These are phyloP conservation scores for Gastrolobium bilobum DNA, from an alignment of 306 rosid genomes.

Conservation along the genomic window DNA sequence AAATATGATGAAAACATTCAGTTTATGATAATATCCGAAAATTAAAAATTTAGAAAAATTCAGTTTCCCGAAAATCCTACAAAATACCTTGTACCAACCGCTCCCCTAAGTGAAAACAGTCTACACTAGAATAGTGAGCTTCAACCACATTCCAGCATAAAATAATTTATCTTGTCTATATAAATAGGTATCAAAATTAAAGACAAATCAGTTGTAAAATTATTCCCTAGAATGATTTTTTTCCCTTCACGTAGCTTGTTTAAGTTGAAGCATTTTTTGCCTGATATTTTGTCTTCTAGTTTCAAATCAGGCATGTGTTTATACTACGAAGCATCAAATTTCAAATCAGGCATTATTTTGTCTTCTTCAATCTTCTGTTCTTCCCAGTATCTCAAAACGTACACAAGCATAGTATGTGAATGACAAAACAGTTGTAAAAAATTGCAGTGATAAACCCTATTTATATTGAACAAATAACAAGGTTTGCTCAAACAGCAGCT, in stretches of 20 bases:
- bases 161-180: neutral
- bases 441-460: neutral
- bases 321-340: constrained; percentile 8
- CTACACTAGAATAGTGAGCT: constrained; percentile 17
- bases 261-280: neutral
- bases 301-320: neutral
- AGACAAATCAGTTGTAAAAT: neutral
- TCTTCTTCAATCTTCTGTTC: constrained; percentile 22
- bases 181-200: constrained; percentile 6
- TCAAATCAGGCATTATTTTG: neutral
- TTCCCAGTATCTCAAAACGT: neutral
- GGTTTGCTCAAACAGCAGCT: neutral
- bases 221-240: neutral
- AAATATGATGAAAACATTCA: too few relatives aligned
- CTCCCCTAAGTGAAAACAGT: neutral
- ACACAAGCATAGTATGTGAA: constrained; percentile 1
- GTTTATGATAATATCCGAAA: too few relatives aligned
- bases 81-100: too few relatives aligned
- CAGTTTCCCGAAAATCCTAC: too few relatives aligned
- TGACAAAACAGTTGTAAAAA: neutral
- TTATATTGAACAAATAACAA: constrained; percentile 7
- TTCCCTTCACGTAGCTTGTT: constrained; percentile 10
- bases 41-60: too few relatives aligned
- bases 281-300: neutral
- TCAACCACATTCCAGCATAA: neutral